phyloP scores from a whole-genome alignment of 2,329 filamentous ascomycete species.

The Fusarium incarnatum region DNA sequence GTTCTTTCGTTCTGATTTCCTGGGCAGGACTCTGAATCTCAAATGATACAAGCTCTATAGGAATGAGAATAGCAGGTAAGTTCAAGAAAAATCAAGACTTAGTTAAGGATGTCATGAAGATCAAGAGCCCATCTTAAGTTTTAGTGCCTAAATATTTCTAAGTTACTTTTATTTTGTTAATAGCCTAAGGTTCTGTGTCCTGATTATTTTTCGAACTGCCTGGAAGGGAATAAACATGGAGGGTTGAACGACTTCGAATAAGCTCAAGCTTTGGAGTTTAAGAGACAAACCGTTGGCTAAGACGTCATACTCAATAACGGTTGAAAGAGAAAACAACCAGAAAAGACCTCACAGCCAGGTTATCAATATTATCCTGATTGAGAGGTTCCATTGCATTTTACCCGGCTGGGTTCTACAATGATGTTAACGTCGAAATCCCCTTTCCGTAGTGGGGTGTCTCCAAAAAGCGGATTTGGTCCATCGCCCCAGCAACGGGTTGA shows the following conservation, averaged over 20 bases:
- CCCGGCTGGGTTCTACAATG: neutral
- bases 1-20: neutral
- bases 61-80: too few species aligned
- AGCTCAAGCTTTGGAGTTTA: neutral
- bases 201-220: too few species aligned
- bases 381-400: conserved; percentile 10
- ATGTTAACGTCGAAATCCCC: neutral
- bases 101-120: too few species aligned
- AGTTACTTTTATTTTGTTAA: too few species aligned
- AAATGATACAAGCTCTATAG: neutral
- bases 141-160: too few species aligned
- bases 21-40: neutral
- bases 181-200: too few species aligned
- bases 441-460: conserved; percentile 15
- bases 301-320: neutral
- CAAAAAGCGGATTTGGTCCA: conserved; percentile 1
- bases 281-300: neutral
- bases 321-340: neutral
- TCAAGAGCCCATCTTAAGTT: too few species aligned
- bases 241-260: neutral
- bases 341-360: neutral
- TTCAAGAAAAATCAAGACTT: too few species aligned
- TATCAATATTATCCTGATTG: neutral
- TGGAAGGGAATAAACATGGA: neutral
- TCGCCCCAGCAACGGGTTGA: conserved; percentile 37